Base-by-base conservation (phyloP, 192 early-diverging fungal genomes). In the Powellomyces hirtus region DNA sequence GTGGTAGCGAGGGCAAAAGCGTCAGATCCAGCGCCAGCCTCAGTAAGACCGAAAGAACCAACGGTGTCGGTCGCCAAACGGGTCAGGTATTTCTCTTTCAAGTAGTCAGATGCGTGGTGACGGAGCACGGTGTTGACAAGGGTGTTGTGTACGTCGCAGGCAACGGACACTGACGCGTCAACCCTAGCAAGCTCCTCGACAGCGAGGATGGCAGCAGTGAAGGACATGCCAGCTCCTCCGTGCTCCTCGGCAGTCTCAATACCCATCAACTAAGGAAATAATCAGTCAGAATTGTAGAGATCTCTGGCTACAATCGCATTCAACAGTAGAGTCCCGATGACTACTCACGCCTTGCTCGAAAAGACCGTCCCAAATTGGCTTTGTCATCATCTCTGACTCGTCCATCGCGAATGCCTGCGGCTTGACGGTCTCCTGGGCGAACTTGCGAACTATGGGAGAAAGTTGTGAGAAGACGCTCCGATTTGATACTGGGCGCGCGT, bases 111-210 rank as follows among this genome's bases (percentile, higher is more conserved):
- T 22, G 72, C 96, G 78, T 94, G 93, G 55, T 92, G 89, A 68
- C 87, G 82, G 78, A 98, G 88, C 57, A 96, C 69, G 37, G 96
- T 98, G 82, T 92, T 91, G 64, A 97, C 95, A 24, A 98, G 83
- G 1, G 96, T 98, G 81, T 98, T 98, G 82, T 98, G 79, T 50
- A 97, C 94, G 81, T 98, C 97, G 73, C 94, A 95, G 59, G 91
- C 67, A 16, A 94, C 94, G 71, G 84, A 86, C 65, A 98, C 81
- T 26, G 94, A 92, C 4, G 97, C 92, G 75, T 98, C 97, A 38
- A 62, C 22, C n/a, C 59, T 1, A 16, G 59, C 18, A 38, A 62
- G 59, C 37, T 62, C 59, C 31, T 45, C 59, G 36, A 62, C 59
- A 38, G 42, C 59, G 16, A 62, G 59, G 36, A 62, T 62, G 36